These are phyloP conservation scores for Trichomonascus vanleenenianus DNA, from an alignment of 805 yeast genomes.

Conservation along the genomic window DNA sequence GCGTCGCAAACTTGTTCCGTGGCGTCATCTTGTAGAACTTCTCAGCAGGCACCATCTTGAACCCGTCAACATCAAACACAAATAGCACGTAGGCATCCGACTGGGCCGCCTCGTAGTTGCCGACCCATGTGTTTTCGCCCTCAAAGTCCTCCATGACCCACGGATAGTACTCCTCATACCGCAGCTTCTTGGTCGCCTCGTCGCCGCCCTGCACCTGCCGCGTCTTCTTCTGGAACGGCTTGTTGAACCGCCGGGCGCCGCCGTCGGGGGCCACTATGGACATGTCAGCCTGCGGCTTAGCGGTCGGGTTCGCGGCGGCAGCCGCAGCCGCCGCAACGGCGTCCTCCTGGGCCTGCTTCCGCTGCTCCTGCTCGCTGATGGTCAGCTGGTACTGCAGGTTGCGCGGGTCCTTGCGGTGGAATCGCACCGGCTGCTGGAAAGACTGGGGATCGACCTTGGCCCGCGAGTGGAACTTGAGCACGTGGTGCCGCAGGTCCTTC, in stretches of 20 bases:
- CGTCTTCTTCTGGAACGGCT: slow-evolving; percentile 66
- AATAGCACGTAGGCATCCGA: slow-evolving; percentile 80
- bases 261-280: slow-evolving; percentile 80
- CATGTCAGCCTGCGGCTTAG: slow-evolving; percentile 35
- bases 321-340: neutral
- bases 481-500: slow-evolving; percentile 66
- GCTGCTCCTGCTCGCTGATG: slow-evolving; percentile 35
- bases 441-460: slow-evolving; percentile 65
- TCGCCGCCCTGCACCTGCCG: slow-evolving; percentile 75
- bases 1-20: slow-evolving; percentile 85
- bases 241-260: slow-evolving; percentile 64
- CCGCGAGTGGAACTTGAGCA: slow-evolving; percentile 71
- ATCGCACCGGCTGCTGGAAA: slow-evolving; percentile 74
- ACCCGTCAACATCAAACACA: slow-evolving; percentile 79
- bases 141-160: slow-evolving; percentile 98
- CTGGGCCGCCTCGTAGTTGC: slow-evolving; percentile 88
- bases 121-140: slow-evolving; percentile 90
- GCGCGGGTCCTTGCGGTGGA: slow-evolving; percentile 91
- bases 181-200: slow-evolving; percentile 70
- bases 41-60: slow-evolving; percentile 91
- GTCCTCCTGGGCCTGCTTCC: slow-evolving; percentile 1
- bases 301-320: slow-evolving; percentile 4
- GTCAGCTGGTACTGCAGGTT: slow-evolving; percentile 79
- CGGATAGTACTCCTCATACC: slow-evolving; percentile 95
- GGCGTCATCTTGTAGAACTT: slow-evolving; percentile 91